These are phyloP conservation scores for Pelargonium myrrhifolium DNA, from an alignment of 441 rosid species.

Conservation along the genomic window DNA sequence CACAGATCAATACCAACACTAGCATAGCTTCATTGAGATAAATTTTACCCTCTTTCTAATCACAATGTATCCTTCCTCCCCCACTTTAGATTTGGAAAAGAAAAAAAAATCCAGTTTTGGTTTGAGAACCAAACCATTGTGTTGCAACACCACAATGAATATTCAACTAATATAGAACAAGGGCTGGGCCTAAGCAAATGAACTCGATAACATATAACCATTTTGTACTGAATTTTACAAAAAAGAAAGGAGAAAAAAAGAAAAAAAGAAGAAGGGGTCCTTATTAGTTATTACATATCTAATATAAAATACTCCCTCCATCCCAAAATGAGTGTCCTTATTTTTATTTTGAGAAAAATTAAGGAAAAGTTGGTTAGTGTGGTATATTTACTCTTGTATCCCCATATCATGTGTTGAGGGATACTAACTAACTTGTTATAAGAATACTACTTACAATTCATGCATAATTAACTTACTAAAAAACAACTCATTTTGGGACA, in stretches of 20 bases:
- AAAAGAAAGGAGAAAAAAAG: neutral
- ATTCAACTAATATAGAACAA: neutral
- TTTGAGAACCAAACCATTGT: neutral
- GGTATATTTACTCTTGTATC: no score
- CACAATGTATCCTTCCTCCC: neutral
- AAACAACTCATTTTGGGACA: no score
- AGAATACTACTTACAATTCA: no score
- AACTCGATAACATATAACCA: neutral
- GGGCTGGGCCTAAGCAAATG: neutral
- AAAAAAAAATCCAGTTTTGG: neutral
- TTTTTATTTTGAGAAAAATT: no score
- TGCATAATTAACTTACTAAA: no score
- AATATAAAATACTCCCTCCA: no score
- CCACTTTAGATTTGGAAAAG: neutral
- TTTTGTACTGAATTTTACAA: neutral
- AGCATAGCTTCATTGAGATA: neutral
- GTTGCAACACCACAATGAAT: neutral
- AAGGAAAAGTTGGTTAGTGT: no score
- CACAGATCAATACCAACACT: neutral
- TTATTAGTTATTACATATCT: no score
- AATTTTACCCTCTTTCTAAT: neutral
- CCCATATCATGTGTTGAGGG: no score
- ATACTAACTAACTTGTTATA: no score
- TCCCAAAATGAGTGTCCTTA: no score
- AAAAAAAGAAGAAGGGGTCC: no score